Evolutionary conservation across 140 eudicot species (phyloP).

Genomic region (Oenanthe javanica): DNA sequence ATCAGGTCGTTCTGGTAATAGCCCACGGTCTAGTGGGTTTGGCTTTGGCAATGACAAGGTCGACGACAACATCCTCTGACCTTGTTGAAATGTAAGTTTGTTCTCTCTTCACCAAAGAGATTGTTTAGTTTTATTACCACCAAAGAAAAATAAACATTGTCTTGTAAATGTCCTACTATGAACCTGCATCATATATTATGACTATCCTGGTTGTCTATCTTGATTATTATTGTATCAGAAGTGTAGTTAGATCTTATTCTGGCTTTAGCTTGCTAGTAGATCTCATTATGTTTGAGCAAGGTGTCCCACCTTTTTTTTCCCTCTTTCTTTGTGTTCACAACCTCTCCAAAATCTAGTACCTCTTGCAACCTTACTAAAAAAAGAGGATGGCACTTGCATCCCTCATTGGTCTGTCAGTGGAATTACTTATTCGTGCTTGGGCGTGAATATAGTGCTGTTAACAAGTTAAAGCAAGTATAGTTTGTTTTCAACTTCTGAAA

Average conservation of each 20-base stretch:
- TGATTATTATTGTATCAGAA: neutral
- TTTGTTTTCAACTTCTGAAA: neutral
- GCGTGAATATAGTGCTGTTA: neutral
- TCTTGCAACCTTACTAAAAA: neutral
- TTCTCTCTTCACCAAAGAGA: neutral
- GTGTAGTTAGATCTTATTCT: neutral
- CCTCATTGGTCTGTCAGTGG: neutral
- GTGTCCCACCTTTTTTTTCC: neutral
- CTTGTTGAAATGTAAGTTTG: neutral
- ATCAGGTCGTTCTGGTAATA: neutral
- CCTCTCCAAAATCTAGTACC: neutral
- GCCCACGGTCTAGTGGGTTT: neutral
- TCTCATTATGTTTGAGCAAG: neutral
- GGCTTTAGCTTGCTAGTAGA: neutral
- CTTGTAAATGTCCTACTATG: neutral
- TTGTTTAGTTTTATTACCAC: neutral
- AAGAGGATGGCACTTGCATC: neutral
- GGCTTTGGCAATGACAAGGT: conserved; percentile 2
- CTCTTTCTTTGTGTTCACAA: neutral
- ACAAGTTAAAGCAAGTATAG: neutral
- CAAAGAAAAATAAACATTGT: neutral
- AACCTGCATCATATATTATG: neutral
- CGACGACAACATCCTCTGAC: neutral
- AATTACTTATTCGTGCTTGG: neutral
- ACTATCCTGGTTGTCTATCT: neutral